phyloP scores from a whole-genome alignment of 148 eudicot genomes.

The Amaranthus cruentus region DNA sequence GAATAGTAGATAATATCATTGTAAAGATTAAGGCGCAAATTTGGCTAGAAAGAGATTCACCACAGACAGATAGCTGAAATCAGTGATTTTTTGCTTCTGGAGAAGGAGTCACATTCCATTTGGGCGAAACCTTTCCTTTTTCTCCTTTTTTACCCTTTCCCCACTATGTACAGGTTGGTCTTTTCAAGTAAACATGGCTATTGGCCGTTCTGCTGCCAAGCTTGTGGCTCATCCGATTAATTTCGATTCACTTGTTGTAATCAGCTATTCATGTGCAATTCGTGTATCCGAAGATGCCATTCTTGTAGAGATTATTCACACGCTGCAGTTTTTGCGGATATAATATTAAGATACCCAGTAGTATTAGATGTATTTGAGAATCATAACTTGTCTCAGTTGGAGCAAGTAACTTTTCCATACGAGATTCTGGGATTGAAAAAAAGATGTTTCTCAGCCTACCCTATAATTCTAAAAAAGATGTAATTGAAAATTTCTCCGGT shows the following conservation, averaged over 20 bases:
- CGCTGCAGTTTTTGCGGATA: neutral
- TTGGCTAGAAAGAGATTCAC: slow-evolving; percentile 2
- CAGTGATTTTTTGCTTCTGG: slow-evolving; percentile 18
- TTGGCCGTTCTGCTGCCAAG: slow-evolving; percentile 4
- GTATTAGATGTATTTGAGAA: neutral
- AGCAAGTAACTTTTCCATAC: too few species aligned
- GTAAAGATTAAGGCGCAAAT: slow-evolving; percentile 23
- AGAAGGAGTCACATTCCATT: slow-evolving; percentile 14
- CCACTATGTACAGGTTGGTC: slow-evolving; percentile 21
- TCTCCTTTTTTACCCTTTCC: neutral
- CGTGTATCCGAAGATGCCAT: slow-evolving; percentile 3
- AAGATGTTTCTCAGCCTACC: too few species aligned
- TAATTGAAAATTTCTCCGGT: too few species aligned
- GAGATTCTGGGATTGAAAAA: too few species aligned
- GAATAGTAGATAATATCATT: slow-evolving; percentile 17
- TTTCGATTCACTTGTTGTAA: slow-evolving; percentile 12
- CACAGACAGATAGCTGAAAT: slow-evolving; percentile 21
- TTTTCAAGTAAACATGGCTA: slow-evolving; percentile 17
- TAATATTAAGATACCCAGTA: neutral
- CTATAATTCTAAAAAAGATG: too few species aligned
- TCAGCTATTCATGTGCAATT: slow-evolving; percentile 19
- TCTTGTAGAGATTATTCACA: slow-evolving; percentile 10
- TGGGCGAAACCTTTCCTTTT: slow-evolving; percentile 13
- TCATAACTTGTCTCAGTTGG: too few species aligned
- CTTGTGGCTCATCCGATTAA: slow-evolving; percentile 8